Evolutionary conservation across 805 yeast genomes (phyloP), one percentile per base, ranked within the genome.

Genomic region (Wickerhamiella dianesei): DNA sequence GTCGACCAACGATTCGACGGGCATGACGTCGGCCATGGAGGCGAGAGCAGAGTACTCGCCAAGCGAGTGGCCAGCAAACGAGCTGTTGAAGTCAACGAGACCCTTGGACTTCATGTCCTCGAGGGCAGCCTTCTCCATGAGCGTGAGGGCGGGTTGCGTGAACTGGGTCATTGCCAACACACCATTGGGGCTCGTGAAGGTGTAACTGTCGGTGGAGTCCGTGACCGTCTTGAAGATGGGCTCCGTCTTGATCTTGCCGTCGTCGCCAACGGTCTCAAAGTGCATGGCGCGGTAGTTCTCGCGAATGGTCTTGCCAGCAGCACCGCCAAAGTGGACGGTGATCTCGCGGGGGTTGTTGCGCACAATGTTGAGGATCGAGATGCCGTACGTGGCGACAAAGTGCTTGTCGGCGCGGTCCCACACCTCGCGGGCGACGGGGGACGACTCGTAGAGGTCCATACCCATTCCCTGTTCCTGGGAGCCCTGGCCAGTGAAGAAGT

Each of bases 391-490:
- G 62, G 78, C 73, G 63, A 86, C 73, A 73, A 94, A 92, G 68
- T 94, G 98, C 49, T 67, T 65, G 65, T 92, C 98, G 52, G 99
- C 99, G 64, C 86, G 82, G 66, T 92, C 97, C 98, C 99, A 92
- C 53, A 92, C 96, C 53, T 77, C 78, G 60, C 79, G 79, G 46
- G 99, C 98, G 64, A 92, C 96, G 25, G 77, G 87, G 44, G 95
- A 83, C 39, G 82, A 74, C 55, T 79, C 80, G 68, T 92, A 92
- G 64, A 92, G 76, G 67, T 92, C 98, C 99, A 92, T 92, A 75
- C 99, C 98, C 99, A 92, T 92, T 65, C 96, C 96, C 73, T 94
- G 98, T 68, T 94, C 98, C 70, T 92, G 99, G 51, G 98, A 89
- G 67, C 99, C 99, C 74, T 92, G 99, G 64, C 98, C 99, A 55